These are phyloP conservation scores for Globisporangium polare DNA, from an alignment of 352 stramenopile species.

Conservation along the genomic window DNA sequence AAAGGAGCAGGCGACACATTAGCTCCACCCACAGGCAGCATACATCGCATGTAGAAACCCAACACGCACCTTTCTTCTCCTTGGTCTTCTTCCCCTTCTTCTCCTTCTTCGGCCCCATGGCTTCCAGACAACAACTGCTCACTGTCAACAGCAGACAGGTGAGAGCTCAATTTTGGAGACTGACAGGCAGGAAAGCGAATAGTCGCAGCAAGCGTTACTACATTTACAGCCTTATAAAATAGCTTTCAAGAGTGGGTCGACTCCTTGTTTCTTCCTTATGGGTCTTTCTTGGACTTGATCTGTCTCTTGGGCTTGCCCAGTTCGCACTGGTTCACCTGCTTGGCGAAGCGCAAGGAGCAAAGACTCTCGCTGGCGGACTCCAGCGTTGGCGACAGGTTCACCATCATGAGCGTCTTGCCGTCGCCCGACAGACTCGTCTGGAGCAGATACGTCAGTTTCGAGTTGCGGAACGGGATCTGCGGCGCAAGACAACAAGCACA, in stretches of 20 bases:
- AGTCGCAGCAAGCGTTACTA: constrained; percentile 6
- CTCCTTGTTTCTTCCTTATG: constrained; percentile 4
- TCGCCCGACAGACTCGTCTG: constrained; percentile 97
- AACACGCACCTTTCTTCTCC: constrained; percentile 58
- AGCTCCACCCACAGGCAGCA: not conserved
- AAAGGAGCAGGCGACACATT: not conserved
- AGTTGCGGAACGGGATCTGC: constrained; percentile 97
- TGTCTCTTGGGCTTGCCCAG: constrained; percentile 93
- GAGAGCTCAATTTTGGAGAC: not conserved
- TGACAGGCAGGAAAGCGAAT: not conserved
- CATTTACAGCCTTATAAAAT: constrained; percentile 31
- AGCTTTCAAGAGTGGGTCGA: constrained; percentile 9
- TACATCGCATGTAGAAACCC: not conserved
- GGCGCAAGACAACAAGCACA: not conserved
- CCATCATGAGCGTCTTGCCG: constrained; percentile 99
- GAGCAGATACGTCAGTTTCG: constrained; percentile 98
- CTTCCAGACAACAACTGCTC: not conserved
- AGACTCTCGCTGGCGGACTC: constrained; percentile 95
- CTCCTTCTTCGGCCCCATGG: constrained; percentile 73
- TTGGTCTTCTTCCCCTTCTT: constrained; percentile 74
- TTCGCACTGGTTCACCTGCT: constrained; percentile 96
- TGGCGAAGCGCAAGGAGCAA: constrained; percentile 97
- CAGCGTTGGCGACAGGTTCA: constrained; percentile 96
- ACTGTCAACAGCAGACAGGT: not conserved
- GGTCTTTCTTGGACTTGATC: constrained; percentile 76